Percentiles rank a stretch among this genome's conserved stretches.
Conservation (phyloP, 1,139 yeast genomes). For the Blastobotrys malaysiensis region DNA sequence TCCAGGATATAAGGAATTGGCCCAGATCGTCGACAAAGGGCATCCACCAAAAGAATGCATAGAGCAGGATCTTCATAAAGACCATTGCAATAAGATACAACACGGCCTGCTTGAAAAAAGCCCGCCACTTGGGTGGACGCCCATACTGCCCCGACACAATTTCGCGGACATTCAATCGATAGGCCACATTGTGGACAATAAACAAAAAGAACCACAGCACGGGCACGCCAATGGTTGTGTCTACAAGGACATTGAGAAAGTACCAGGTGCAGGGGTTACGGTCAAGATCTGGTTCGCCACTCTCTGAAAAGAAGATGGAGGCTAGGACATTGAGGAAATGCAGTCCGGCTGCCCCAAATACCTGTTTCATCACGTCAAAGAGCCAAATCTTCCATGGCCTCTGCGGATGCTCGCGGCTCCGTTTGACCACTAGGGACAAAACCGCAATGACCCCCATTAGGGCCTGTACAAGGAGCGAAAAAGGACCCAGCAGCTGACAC, state of each 20-base stretch:
- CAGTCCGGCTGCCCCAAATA: constrained; percentile 78
- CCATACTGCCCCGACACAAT: constrained; percentile 87
- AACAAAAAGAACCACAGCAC: constrained; percentile 55
- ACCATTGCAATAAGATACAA: constrained; percentile 58
- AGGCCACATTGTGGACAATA: constrained; percentile 45
- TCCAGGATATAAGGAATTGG: constrained; percentile 64
- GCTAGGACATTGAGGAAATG: constrained; percentile 74
- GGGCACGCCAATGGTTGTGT: constrained; percentile 94
- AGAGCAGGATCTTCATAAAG: constrained; percentile 51
- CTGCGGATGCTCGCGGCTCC: constrained; percentile 75
- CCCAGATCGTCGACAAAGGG: constrained; percentile 54
- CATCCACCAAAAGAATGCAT: constrained; percentile 51
- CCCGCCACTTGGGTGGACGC: constrained; percentile 55
- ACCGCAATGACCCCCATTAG: constrained; percentile 69
- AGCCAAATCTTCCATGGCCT: constrained; percentile 87
- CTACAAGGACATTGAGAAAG: constrained; percentile 78
- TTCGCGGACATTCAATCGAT: constrained; percentile 45
- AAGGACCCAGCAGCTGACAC: constrained; percentile 41
- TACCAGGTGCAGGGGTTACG: constrained; percentile 58
- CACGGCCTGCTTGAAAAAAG: constrained; percentile 67
- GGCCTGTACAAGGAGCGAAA: constrained; percentile 38
- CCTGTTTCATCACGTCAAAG: constrained; percentile 85
- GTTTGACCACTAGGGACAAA: constrained; percentile 64
- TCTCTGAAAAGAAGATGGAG: constrained; percentile 50
- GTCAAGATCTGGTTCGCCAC: constrained; percentile 32